Base-by-base conservation (phyloP, 441 rosid species). In the Erodium chrysanthum region DNA sequence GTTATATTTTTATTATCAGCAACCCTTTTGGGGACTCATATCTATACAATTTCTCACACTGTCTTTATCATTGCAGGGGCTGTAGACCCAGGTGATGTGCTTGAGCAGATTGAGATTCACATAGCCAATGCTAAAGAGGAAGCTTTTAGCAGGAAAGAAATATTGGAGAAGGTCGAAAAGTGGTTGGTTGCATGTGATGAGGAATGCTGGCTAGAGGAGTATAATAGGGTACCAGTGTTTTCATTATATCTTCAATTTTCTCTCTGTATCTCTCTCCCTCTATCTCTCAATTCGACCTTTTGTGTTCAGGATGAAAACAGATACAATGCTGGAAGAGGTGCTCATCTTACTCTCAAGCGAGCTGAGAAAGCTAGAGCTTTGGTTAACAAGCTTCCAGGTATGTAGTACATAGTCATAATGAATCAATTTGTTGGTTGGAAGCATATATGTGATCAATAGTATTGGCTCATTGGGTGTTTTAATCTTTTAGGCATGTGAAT, bases 201-300 rank as follows among this genome's bases (percentile, higher is more conserved):
- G 79, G 99, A 95, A 73, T 81, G 88, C 52, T 95, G 99, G 99
- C 97, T 95, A 66, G 99, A 91, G 78, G 97, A 94, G 78, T 94
- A 94, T 68, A 91, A 94, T 79, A 83, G 94, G 86, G 99, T 91
- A 44, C 60, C 67, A 75, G 83, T 71, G 68, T 71, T 73, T 68
- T 2, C 27, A 46, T 46, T 50, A 50, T 54, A 22, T n/a, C 65
- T 33, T 33, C 40, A 33, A 7, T 33, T 1, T 27, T 37, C 67
- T 58, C 11, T 23, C 17, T 11, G 22, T 48, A 64, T 74, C 60
- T 37, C 68, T 58, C 11, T 23, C 17, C 7, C 58, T 48, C 65
- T 74, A 56, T 56, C 56, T 73, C 73, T 65, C 72, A 50, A 25
- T 66, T 40, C 66, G 58, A 21, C 44, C 71, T 40, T 46, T 48